Evolutionary conservation across 306 rosid genomes (phyloP).

Genomic region (Fagus sylvatica): DNA sequence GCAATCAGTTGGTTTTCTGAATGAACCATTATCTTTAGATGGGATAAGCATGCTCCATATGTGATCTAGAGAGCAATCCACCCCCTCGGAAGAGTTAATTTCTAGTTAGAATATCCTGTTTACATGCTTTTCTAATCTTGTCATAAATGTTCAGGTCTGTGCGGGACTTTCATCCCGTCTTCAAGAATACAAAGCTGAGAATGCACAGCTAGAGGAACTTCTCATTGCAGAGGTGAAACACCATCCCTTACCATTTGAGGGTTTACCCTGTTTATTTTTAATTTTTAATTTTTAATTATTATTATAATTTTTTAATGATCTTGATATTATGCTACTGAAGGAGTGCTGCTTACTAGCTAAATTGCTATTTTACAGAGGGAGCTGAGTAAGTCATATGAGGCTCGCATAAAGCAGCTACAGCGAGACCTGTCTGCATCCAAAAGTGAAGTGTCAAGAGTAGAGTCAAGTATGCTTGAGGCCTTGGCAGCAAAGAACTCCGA

Average conservation of each 20-base stretch:
- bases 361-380: slow-evolving; percentile 68
- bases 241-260: slow-evolving; percentile 23
- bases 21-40: slow-evolving; percentile 13
- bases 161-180: slow-evolving; percentile 96
- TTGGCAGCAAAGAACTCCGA: slow-evolving; percentile 91
- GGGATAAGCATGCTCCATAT: slow-evolving; percentile 13
- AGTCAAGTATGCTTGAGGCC: slow-evolving; percentile 87
- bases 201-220: slow-evolving; percentile 98
- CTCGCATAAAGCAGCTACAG: slow-evolving; percentile 78
- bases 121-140: slow-evolving; percentile 30
- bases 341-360: slow-evolving; percentile 9
- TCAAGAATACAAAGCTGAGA: slow-evolving; percentile 95
- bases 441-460: slow-evolving; percentile 79
- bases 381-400: slow-evolving; percentile 85
- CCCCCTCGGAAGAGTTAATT: slow-evolving; percentile 23
- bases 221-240: slow-evolving; percentile 79
- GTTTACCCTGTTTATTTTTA: slow-evolving; percentile 6
- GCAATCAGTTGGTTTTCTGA: slow-evolving; percentile 3
- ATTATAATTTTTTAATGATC: background rate
- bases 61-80: slow-evolving; percentile 17
- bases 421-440: slow-evolving; percentile 72
- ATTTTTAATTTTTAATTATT: background rate
- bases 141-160: slow-evolving; percentile 67
- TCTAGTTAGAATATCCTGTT: slow-evolving; percentile 19
- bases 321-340: background rate